Evolutionary conservation across 2,329 filamentous ascomycete genomes (phyloP), one percentile per base, ranked within the genome.

Genomic region (Cercospora brassicicola): DNA sequence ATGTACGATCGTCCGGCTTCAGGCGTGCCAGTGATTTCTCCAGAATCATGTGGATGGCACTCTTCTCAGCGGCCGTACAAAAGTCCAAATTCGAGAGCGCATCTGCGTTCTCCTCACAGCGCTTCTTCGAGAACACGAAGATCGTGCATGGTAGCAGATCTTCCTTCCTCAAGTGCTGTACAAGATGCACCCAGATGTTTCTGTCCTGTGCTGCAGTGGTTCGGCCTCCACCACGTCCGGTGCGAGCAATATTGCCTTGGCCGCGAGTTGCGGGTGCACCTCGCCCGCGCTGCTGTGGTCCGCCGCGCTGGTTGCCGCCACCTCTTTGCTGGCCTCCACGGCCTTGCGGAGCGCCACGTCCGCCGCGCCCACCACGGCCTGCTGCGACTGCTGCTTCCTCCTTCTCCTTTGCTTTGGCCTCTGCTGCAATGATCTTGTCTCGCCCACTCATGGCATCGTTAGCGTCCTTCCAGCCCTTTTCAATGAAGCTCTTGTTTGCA

Each of bases 121-220:
- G 86, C 80, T 95, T 97, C 82, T 98, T 99, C 2, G 95, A 99
- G 80, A 99, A 99, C 65, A 99, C 94, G 77, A 99, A 99, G 73
- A 99, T 96, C 78, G 94, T 98, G 8, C 91, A 93, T 0, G 95
- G 95, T 3, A 99, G 86, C 3, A 99, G 85, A 59, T 88, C 92
- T 62, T 93, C 88, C 79, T 96, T 97, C 75, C 90, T 92, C 64
- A 99, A 84, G 79, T 92, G 93, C 76, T 96, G 92, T 2, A 99
- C 93, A 45, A 99, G 86, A 76, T 97, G 92, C 39, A 98, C 94
- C 95, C 95, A 99, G 7, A 97, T 86, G 70, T 94, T 98, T 78
- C 93, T 94, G 81, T 99, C 95, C 79, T 99, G 95, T 0, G 93
- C 93, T 67, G 91, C 93, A 23, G 92, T 95, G 0, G 93, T 92